Percentiles rank a stretch among this genome's conserved stretches.
Evolutionary conservation across 1,284 basidiomycete genomes (phyloP).

Genomic region (Leucoagaricus sp.): DNA sequence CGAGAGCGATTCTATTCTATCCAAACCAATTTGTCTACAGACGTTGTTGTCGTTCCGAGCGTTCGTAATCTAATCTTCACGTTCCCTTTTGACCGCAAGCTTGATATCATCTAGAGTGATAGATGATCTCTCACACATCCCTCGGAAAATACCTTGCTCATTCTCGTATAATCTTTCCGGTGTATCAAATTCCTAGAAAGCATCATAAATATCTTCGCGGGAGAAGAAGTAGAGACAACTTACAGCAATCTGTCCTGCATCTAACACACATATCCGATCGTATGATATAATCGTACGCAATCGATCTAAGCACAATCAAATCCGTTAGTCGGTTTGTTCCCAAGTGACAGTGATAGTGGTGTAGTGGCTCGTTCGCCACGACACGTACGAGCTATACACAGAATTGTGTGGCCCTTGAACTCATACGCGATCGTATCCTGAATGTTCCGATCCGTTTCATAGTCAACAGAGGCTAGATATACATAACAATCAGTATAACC

Average conservation of each 20-base stretch:
- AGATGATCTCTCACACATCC: slow-evolving; percentile 73
- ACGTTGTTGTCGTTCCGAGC: not conserved
- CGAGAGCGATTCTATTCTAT: no score
- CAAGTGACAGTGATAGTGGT: not conserved
- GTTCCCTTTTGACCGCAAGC: slow-evolving; percentile 25
- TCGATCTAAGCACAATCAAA: slow-evolving; percentile 48
- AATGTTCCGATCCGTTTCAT: slow-evolving; percentile 83
- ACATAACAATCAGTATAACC: slow-evolving; percentile 4
- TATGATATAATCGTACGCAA: slow-evolving; percentile 76
- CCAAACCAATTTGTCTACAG: no score
- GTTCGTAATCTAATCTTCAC: not conserved
- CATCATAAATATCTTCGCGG: not conserved
- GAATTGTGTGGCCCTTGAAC: slow-evolving; percentile 77
- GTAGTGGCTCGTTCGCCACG: no score
- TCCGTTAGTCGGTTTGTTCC: not conserved
- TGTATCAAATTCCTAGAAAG: slow-evolving; percentile 58
- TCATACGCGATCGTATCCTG: slow-evolving; percentile 85
- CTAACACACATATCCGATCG: slow-evolving; percentile 77
- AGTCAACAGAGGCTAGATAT: slow-evolving; percentile 68
- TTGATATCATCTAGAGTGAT: slow-evolving; percentile 70
- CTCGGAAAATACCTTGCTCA: slow-evolving; percentile 63
- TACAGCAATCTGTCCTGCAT: slow-evolving; percentile 64
- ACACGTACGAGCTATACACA: slow-evolving; percentile 75
- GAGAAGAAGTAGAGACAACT: slow-evolving; percentile 20
- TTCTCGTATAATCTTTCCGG: slow-evolving; percentile 64